A percentile compares a stretch with the other conserved stretches of the same genome.
phyloP scores from a whole-genome alignment of 495 filamentous ascomycete genomes.

The Lasiosphaeria ovina region DNA sequence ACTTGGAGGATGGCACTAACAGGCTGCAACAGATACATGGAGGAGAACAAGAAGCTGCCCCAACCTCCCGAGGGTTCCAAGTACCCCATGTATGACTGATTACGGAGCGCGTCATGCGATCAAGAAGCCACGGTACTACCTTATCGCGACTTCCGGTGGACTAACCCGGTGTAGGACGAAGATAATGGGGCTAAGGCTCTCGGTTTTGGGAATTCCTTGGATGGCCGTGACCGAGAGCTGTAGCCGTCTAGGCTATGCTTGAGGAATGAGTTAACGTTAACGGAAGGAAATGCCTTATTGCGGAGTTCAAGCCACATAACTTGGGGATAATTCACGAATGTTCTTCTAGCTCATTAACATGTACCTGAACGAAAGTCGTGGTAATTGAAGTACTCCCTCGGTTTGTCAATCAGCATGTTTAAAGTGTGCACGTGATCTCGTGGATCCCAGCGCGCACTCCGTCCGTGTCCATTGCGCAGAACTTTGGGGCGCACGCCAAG shows the following conservation, averaged over 20 bases:
- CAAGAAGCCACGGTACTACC: neutral
- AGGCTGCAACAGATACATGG: constrained; percentile 74
- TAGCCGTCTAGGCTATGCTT: too few relatives aligned
- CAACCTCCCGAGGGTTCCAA: constrained; percentile 88
- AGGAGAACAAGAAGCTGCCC: constrained; percentile 91
- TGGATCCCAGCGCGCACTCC: neutral
- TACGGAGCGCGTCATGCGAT: neutral
- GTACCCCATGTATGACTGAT: constrained; percentile 45
- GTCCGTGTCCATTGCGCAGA: too few relatives aligned
- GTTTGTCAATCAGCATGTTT: neutral
- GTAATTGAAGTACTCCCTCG: neutral
- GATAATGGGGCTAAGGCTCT: too few relatives aligned
- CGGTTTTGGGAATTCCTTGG: too few relatives aligned
- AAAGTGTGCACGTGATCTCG: constrained; percentile 26
- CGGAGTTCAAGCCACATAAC: too few relatives aligned
- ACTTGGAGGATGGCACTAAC: constrained; percentile 22
- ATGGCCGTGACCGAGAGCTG: too few relatives aligned
- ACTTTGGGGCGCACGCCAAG: neutral
- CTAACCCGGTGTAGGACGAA: too few relatives aligned
- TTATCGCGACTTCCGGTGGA: neutral
- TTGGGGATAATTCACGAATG: too few relatives aligned
- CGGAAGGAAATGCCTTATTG: too few relatives aligned
- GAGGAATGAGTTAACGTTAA: too few relatives aligned
- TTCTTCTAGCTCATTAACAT: too few relatives aligned
- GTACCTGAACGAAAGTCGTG: too few relatives aligned